These are phyloP conservation scores for Tricholoma flavovirens DNA, from an alignment of 768 basidiomycete species.

Conservation along the genomic window DNA sequence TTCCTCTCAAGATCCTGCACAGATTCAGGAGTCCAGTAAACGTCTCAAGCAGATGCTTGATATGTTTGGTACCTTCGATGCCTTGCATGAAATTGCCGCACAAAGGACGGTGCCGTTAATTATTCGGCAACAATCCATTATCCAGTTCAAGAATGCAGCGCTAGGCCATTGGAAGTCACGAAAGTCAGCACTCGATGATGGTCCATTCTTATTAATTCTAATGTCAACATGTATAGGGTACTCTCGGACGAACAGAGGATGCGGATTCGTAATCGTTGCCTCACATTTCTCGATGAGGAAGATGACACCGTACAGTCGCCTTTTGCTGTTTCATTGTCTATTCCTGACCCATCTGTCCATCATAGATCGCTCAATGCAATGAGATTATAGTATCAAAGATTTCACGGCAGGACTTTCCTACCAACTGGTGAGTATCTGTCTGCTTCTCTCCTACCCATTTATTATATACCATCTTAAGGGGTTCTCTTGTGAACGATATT, in stretches of 20 bases:
- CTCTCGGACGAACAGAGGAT: slow-evolving; percentile 62
- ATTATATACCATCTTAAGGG: slow-evolving; percentile 36
- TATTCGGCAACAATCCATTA: slow-evolving; percentile 76
- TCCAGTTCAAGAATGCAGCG: slow-evolving; percentile 84
- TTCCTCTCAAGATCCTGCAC: slow-evolving; percentile 66
- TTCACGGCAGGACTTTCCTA: slow-evolving; percentile 72
- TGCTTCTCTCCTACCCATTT: neutral
- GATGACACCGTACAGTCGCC: slow-evolving; percentile 61
- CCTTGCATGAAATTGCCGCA: slow-evolving; percentile 68
- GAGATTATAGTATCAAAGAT: slow-evolving; percentile 70
- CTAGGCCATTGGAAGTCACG: slow-evolving; percentile 71
- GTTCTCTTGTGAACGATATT: slow-evolving; percentile 50
- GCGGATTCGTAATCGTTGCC: slow-evolving; percentile 58
- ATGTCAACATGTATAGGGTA: slow-evolving; percentile 37
- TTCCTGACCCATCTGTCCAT: slow-evolving; percentile 5
- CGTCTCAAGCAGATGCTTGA: slow-evolving; percentile 65
- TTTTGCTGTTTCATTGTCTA: slow-evolving; percentile 1
- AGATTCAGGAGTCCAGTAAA: slow-evolving; percentile 43
- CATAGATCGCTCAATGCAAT: slow-evolving; percentile 74
- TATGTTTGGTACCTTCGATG: slow-evolving; percentile 65
- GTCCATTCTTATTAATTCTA: slow-evolving; percentile 2
- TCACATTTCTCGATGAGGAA: slow-evolving; percentile 66
- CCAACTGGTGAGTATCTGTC: slow-evolving; percentile 48
- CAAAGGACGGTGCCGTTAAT: slow-evolving; percentile 51
- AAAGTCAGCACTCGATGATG: slow-evolving; percentile 42